Evolutionary conservation across 495 filamentous ascomycete species (phyloP).

Genomic region (Bryoglossum gracile): DNA sequence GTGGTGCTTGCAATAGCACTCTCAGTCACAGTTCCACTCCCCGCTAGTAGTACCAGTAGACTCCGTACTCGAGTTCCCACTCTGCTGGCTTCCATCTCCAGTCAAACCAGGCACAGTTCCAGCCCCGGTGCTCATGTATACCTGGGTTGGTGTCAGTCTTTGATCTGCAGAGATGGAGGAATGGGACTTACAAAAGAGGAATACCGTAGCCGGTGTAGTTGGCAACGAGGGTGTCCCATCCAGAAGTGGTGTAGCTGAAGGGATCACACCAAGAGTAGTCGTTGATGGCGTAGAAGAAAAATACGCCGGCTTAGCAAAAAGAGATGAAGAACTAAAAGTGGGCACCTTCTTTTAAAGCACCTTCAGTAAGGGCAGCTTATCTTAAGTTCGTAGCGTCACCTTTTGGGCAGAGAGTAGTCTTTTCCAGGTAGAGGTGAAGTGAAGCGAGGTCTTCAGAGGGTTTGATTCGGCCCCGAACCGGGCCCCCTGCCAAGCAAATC

Average conservation of each 20-base stretch:
- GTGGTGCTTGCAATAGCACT: conserved; percentile 15
- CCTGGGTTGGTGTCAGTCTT: conserved; percentile 55
- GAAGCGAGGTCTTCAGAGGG: too few relatives aligned
- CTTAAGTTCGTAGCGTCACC: too few relatives aligned
- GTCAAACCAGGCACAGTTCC: conserved; percentile 63
- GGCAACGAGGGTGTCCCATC: conserved; percentile 85
- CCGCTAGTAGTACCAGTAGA: conserved; percentile 53
- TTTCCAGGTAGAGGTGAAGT: too few relatives aligned
- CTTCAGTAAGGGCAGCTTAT: too few relatives aligned
- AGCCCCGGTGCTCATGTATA: conserved; percentile 67
- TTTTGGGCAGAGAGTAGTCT: too few relatives aligned
- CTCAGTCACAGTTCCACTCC: conserved; percentile 45
- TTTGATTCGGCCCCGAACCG: too few relatives aligned
- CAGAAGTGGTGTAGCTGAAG: conserved; percentile 65
- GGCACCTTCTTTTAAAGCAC: too few relatives aligned
- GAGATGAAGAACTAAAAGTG: too few relatives aligned
- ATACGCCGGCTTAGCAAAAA: too few relatives aligned
- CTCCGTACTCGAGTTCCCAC: conserved; percentile 37
- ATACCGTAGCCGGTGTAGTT: conserved; percentile 85
- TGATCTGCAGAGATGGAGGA: not conserved
- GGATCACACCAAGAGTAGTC: conserved; percentile 95
- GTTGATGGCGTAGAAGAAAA: conserved; percentile 98
- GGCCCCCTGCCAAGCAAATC: too few relatives aligned
- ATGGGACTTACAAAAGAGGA: conserved; percentile 63
- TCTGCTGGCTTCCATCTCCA: conserved; percentile 64